Conservation (phyloP, 352 stramenopile genomes). For the Pythium sp. region DNA sequence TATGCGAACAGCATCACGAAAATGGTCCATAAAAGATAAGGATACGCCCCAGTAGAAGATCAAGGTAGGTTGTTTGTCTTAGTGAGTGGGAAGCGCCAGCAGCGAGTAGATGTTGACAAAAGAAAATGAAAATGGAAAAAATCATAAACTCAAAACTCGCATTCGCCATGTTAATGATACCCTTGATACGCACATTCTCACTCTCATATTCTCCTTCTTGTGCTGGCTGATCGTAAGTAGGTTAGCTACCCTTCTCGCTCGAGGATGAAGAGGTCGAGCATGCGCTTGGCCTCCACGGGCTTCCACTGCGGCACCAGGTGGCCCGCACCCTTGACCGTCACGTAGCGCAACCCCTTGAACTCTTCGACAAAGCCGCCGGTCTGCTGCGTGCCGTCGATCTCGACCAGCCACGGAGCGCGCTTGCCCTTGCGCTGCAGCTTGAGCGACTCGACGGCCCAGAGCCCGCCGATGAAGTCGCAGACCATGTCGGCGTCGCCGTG, state of each 20-base stretch:
- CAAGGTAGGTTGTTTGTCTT: neutral
- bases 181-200: neutral
- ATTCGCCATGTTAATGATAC: neutral
- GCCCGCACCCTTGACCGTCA: conserved; percentile 90
- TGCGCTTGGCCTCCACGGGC: conserved; percentile 58
- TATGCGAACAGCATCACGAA: neutral
- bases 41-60: neutral
- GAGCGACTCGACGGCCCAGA: conserved; percentile 71
- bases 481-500: conserved; percentile 68
- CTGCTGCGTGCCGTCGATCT: conserved; percentile 41
- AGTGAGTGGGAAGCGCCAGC: neutral
- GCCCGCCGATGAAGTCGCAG: conserved; percentile 62
- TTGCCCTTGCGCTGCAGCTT: conserved; percentile 36
- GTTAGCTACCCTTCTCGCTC: conserved; percentile 20
- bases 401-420: conserved; percentile 40
- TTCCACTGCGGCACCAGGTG: conserved; percentile 89
- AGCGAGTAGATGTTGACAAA: neutral
- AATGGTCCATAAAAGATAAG: neutral
- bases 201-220: no score
- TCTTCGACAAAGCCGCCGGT: conserved; percentile 81
- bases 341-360: conserved; percentile 82
- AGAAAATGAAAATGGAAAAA: neutral
- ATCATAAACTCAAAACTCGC: neutral
- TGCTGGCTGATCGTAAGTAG: no score
- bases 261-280: conserved; percentile 70